Evolutionary conservation across 2,329 filamentous ascomycete species (phyloP).

Genomic region (Penicillium sp.): DNA sequence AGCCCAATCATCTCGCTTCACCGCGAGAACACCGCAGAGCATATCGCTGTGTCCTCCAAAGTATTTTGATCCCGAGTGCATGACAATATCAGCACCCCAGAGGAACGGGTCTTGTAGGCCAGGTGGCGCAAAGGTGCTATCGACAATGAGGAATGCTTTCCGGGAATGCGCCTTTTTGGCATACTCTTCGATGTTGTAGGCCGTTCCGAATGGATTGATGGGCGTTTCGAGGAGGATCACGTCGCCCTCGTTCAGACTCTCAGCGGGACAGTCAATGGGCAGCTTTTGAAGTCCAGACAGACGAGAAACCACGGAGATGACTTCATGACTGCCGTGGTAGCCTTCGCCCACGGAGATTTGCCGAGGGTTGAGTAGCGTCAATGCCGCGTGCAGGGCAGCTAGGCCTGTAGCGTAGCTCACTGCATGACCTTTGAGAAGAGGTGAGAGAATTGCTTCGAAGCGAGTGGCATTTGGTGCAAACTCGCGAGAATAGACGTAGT

Average conservation of each 20-base stretch:
- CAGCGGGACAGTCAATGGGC: slow-evolving; percentile 68
- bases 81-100: slow-evolving; percentile 78
- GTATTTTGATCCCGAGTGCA: slow-evolving; percentile 95
- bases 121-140: slow-evolving; percentile 89
- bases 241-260: slow-evolving; percentile 72
- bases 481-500: slow-evolving; percentile 82
- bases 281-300: slow-evolving; percentile 75
- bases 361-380: slow-evolving; percentile 79
- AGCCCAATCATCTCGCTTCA: slow-evolving; percentile 62
- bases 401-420: slow-evolving; percentile 84
- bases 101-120: slow-evolving; percentile 81
- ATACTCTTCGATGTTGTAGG: slow-evolving; percentile 70
- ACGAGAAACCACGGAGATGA: slow-evolving; percentile 72
- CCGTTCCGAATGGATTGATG: slow-evolving; percentile 83
- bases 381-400: slow-evolving; percentile 80
- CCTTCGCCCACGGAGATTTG: slow-evolving; percentile 80
- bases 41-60: slow-evolving; percentile 92
- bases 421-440: slow-evolving; percentile 65
- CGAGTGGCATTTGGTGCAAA: slow-evolving; percentile 80
- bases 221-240: slow-evolving; percentile 89
- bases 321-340: slow-evolving; percentile 92
- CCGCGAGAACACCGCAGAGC: slow-evolving; percentile 79
- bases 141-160: slow-evolving; percentile 77
- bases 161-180: slow-evolving; percentile 69
- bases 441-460: slow-evolving; percentile 80